Evolutionary conservation across 352 stramenopile species (phyloP).

Genomic region (Phytophthora cactorum): DNA sequence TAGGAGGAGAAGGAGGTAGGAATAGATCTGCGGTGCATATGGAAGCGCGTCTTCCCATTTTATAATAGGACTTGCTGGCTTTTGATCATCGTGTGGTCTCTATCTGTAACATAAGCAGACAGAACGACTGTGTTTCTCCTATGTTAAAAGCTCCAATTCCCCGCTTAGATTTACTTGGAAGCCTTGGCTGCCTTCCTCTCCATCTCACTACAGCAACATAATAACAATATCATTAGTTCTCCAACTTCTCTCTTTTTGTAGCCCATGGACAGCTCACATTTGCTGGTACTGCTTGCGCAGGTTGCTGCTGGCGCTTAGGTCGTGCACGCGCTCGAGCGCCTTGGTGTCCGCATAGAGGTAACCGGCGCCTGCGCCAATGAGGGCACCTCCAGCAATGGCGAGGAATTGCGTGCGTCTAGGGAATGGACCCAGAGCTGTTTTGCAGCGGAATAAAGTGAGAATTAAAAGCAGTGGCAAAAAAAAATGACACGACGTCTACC

Average conservation of each 20-base stretch:
- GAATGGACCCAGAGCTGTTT: conserved; percentile 71
- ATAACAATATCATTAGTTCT: conserved; percentile 3
- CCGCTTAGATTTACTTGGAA: no score
- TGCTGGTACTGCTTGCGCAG: conserved; percentile 86
- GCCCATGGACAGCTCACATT: conserved; percentile 44
- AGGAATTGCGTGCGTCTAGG: conserved; percentile 64
- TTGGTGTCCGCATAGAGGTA: conserved; percentile 81
- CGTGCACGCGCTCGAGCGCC: conserved; percentile 72
- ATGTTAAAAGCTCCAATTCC: no score
- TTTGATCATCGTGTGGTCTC: conserved; percentile 15
- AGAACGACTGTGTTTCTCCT: no score
- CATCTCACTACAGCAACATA: conserved; percentile 40
- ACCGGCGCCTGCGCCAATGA: conserved; percentile 65
- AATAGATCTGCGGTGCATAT: conserved; percentile 36
- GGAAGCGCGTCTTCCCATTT: conserved; percentile 34
- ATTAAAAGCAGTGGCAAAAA: not conserved
- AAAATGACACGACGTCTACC: conserved; percentile 40
- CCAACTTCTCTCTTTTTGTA: not conserved
- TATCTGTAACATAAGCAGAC: not conserved
- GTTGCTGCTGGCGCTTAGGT: conserved; percentile 77
- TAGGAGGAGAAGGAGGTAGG: conserved; percentile 1
- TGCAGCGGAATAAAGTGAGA: conserved; percentile 5
- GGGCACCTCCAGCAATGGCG: conserved; percentile 57
- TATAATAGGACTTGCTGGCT: conserved; percentile 35
- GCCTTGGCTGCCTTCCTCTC: conserved; percentile 72